Conservation (phyloP, 2,329 filamentous ascomycete genomes). For the Oidium heveae region DNA sequence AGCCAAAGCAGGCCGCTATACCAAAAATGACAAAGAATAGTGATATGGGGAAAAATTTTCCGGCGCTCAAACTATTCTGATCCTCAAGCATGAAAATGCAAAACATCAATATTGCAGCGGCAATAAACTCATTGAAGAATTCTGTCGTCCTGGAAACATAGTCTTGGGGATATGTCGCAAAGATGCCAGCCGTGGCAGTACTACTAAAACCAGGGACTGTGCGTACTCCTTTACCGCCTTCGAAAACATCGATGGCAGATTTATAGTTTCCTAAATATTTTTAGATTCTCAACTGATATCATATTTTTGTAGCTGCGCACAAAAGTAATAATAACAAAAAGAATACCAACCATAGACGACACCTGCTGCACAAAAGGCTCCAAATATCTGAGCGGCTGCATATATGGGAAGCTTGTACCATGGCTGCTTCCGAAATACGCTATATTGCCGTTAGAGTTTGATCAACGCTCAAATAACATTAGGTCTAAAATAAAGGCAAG, state of each 20-base stretch:
- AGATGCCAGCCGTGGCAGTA: constrained; percentile 36
- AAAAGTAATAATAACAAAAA: neutral
- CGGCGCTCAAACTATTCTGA: constrained; percentile 24
- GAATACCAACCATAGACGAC: constrained; percentile 15
- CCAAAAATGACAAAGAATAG: constrained; percentile 53
- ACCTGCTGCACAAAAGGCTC: constrained; percentile 35
- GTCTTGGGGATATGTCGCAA: constrained; percentile 40
- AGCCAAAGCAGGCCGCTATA: constrained; percentile 48
- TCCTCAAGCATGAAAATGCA: constrained; percentile 46
- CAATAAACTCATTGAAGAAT: constrained; percentile 50
- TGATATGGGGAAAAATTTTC: constrained; percentile 29
- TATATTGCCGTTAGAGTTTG: neutral
- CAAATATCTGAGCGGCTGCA: constrained; percentile 36
- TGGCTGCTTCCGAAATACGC: constrained; percentile 37
- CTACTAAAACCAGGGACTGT: constrained; percentile 24
- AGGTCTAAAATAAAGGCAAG: neutral
- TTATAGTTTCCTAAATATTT: constrained; percentile 29
- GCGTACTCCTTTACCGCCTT: constrained; percentile 32
- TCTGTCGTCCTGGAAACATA: constrained; percentile 42
- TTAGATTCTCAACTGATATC: neutral
- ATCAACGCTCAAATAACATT: neutral
- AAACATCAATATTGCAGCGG: constrained; percentile 43
- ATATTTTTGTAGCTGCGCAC: neutral
- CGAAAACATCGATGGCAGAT: constrained; percentile 37
- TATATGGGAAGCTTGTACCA: constrained; percentile 47